Percentiles rank a stretch among this genome's conserved stretches.
Evolutionary conservation across 495 filamentous ascomycete species (phyloP).

Genomic region (Parmelia sp.): DNA sequence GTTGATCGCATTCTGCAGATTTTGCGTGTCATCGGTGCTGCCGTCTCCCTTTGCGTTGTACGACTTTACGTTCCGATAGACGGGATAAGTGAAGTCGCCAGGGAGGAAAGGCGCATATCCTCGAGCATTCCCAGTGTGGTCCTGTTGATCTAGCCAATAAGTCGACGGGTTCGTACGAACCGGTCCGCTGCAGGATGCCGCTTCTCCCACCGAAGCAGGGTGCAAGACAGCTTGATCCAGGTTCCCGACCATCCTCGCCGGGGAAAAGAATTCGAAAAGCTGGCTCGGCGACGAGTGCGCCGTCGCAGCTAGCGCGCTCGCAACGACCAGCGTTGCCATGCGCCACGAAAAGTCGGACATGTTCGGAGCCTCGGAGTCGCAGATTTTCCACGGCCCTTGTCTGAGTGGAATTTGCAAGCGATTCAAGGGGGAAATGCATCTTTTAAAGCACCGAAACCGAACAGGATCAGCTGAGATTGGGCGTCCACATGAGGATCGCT

Average conservation of each 20-base stretch:
- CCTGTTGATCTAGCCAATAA: neutral
- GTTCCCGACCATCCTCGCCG: neutral
- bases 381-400: neutral
- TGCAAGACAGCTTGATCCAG: neutral
- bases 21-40: slow-evolving; percentile 33
- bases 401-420: neutral
- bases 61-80: slow-evolving; percentile 51
- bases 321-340: neutral
- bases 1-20: slow-evolving; percentile 37
- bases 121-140: slow-evolving; percentile 17
- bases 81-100: slow-evolving; percentile 39
- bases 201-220: neutral
- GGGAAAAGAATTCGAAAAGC: neutral
- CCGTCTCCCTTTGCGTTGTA: slow-evolving; percentile 41
- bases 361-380: too few species aligned
- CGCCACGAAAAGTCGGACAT: neutral
- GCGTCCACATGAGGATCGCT: neutral
- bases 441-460: neutral
- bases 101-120: slow-evolving; percentile 37
- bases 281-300: neutral
- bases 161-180: neutral
- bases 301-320: neutral
- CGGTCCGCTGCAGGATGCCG: neutral
- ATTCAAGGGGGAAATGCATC: neutral
- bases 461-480: too few species aligned